phyloP scores from a whole-genome alignment of 192 early-diverging fungal species.

The Backusella sp. region DNA sequence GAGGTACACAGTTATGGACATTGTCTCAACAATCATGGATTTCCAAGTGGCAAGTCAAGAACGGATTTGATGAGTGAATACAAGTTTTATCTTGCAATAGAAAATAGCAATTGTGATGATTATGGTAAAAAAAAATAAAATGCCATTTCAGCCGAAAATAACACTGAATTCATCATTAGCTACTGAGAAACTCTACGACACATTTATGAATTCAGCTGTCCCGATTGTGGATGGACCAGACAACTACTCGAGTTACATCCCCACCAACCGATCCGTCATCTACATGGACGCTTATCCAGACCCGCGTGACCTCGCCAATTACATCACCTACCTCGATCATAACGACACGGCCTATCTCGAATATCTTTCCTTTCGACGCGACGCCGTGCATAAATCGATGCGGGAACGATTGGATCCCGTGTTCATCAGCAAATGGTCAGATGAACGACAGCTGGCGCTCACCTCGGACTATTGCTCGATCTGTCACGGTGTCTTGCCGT shows the following conservation, averaged over 20 bases:
- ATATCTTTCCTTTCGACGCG: not conserved
- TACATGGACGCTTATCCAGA: conserved; percentile 24
- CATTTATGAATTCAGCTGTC: conserved; percentile 16
- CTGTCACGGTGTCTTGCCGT: conserved; percentile 7
- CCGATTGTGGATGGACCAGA: conserved; percentile 21
- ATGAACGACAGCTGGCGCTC: not conserved
- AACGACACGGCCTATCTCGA: conserved; percentile 17
- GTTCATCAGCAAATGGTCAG: conserved; percentile 11
- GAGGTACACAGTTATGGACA: conserved; percentile 4
- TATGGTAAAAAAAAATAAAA: conserved; percentile 14
- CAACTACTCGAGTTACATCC: conserved; percentile 10
- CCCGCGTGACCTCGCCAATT: conserved; percentile 17
- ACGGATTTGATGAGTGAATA: conserved; percentile 20
- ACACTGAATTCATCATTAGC: not conserved
- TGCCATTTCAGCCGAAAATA: not conserved
- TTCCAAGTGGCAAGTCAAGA: conserved; percentile 8
- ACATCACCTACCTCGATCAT: conserved; percentile 11
- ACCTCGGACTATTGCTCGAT: conserved; percentile 13
- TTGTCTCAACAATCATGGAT: conserved; percentile 14
- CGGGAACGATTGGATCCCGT: conserved; percentile 1
- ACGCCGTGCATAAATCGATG: not conserved
- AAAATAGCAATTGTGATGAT: conserved; percentile 23
- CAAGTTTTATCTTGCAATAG: conserved; percentile 23
- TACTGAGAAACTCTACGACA: conserved; percentile 20
- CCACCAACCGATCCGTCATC: conserved; percentile 5